Evolutionary conservation across 2,329 filamentous ascomycete genomes (phyloP).

Genomic region (Arthrobotrys conoides): DNA sequence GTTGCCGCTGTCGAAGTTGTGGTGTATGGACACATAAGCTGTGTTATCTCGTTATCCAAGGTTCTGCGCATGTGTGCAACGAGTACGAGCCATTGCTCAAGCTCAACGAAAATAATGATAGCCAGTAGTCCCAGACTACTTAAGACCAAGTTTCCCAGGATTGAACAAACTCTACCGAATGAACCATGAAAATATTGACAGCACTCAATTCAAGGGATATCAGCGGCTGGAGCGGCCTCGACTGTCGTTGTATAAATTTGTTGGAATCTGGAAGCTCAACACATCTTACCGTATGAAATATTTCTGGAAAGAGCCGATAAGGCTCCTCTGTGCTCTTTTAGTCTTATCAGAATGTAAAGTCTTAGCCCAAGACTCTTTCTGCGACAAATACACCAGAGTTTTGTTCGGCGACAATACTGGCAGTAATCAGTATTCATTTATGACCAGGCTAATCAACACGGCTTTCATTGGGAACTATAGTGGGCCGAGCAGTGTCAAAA

Average conservation of each 20-base stretch:
- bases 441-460: slow-evolving; percentile 75
- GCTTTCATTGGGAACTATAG: slow-evolving; percentile 76
- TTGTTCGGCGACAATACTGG: slow-evolving; percentile 74
- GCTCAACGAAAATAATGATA: neutral
- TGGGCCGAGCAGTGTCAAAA: slow-evolving; percentile 68
- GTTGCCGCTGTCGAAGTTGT: neutral
- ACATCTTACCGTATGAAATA: slow-evolving; percentile 22
- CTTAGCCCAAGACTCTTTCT: slow-evolving; percentile 66
- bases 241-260: too few relatives aligned
- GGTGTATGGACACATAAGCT: neutral
- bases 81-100: neutral
- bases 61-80: neutral
- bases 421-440: slow-evolving; percentile 72
- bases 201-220: neutral
- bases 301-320: neutral
- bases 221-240: neutral
- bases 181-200: neutral
- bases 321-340: slow-evolving; percentile 7
- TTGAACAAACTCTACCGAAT: neutral
- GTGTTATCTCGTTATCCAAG: slow-evolving; percentile 11
- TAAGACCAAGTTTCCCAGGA: neutral
- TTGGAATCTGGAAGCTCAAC: slow-evolving; percentile 23
- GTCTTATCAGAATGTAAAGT: slow-evolving; percentile 6
- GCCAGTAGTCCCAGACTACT: neutral
- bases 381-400: slow-evolving; percentile 76